Base-by-base conservation (phyloP, 352 stramenopile species). In the Globisporangium iwayamae region DNA sequence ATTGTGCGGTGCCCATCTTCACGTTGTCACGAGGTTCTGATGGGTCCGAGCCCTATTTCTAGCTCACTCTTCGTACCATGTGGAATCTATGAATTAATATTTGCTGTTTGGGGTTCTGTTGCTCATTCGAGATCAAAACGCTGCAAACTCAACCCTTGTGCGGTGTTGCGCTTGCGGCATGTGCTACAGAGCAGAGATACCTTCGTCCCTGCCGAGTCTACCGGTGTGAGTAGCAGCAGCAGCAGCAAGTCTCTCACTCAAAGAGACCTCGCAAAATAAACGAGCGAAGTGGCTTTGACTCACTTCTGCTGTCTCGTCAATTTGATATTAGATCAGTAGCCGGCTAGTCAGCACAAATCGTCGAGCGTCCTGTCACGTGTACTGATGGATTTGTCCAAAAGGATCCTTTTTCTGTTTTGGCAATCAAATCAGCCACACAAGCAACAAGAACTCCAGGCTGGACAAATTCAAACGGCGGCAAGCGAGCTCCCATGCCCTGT, bases 361-460 rank as follows among this genome's bases (percentile, higher is more conserved):
- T 3, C 36, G 50, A 39, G 28, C 28, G 18, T 16, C 51, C 16
- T 7, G 28, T 56, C 51, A 7, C 51, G 28, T 41, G 51, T 16
- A 56, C 51, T 41, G 51, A 56, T 56, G 50, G 28, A 56, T 41
- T 43, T 56, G 51, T 36, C 41, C 8, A 30, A 30, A 56, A 56
- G 8, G 50, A 56, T 56, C 32, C 14, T 38, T 30, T 30, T 18
- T 55, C 48, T 11, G 48, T 38, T 22, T 41, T 46, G 14, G 14
- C 39, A 46, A 46, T 8, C 13, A 7, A n/a, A 46, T n/a, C 39
- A 14, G 39, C 39, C 39, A 46, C 38, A 20, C 3, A 2, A 4
- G 5, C 14, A 47, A 20, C 41, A 7, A n/a, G 9, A 47, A 20
- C 20, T 7, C 13, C 14, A 47, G 14, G 14, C 36, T 41, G 1